These are phyloP conservation scores for Suhomyces xylopsoci DNA, from an alignment of 805 yeast genomes.

Conservation along the genomic window DNA sequence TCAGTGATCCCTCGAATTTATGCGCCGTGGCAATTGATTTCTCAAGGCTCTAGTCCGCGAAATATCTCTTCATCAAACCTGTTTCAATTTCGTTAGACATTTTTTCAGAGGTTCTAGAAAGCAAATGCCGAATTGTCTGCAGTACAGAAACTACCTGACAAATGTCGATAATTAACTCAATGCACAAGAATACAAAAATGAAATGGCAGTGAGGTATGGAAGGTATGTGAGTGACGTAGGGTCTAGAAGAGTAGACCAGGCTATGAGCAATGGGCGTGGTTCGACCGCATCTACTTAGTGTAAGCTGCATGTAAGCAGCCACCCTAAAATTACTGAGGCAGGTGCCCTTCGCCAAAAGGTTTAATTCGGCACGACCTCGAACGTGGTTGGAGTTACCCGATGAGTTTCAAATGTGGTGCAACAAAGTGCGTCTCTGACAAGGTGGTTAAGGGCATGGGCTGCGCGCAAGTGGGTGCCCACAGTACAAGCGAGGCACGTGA, in stretches of 20 bases:
- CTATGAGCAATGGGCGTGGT: background rate
- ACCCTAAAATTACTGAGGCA: background rate
- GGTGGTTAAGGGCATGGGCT: background rate
- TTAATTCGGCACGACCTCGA: background rate
- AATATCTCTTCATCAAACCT: background rate
- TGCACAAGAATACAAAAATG: background rate
- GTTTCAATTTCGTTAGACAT: background rate
- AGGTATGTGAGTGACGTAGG: background rate
- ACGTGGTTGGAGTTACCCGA: background rate
- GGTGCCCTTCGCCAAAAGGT: background rate
- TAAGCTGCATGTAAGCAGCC: background rate
- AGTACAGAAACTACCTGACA: background rate
- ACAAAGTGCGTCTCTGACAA: background rate
- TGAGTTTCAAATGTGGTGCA: background rate
- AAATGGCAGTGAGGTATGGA: background rate
- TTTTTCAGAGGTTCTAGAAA: background rate
- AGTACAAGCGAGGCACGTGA: background rate
- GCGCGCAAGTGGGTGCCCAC: background rate
- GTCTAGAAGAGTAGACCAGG: background rate
- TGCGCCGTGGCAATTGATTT: background rate
- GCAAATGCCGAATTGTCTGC: background rate
- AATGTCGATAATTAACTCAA: background rate
- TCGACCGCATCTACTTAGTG: background rate
- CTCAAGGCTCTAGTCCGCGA: background rate
- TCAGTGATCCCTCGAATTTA: background rate